Percentiles rank a stretch among this genome's conserved stretches.
phyloP scores from a whole-genome alignment of 2,329 filamentous ascomycete species.

The Camillea tinctor region DNA sequence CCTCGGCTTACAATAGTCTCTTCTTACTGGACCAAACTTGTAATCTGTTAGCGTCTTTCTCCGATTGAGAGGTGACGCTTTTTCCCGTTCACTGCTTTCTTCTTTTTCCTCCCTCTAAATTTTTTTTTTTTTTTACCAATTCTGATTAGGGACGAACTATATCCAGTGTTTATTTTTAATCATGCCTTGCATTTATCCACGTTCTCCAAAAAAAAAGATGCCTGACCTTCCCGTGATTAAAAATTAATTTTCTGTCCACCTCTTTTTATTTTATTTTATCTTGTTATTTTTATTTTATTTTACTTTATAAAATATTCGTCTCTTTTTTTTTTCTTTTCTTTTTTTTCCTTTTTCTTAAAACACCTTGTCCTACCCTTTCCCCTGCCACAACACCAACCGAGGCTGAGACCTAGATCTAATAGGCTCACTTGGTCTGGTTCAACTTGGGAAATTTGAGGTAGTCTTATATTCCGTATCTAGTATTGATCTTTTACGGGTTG shows the following conservation, averaged over 20 bases:
- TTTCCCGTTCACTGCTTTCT: slow-evolving; percentile 12
- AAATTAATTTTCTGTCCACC: slow-evolving; percentile 4
- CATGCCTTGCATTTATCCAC: slow-evolving; percentile 7
- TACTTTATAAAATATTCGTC: not conserved
- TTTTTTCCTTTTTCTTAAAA: not conserved
- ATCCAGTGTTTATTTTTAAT: slow-evolving; percentile 12
- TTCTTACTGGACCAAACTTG: slow-evolving; percentile 22
- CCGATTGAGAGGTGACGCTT: slow-evolving; percentile 18
- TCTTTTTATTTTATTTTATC: slow-evolving; percentile 6
- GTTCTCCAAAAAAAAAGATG: not conserved
- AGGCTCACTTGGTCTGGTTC: slow-evolving; percentile 10
- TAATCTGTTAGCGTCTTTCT: slow-evolving; percentile 21
- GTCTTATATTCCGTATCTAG: not conserved
- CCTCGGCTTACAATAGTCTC: slow-evolving; percentile 22
- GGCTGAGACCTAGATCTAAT: not conserved
- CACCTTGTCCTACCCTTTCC: too few species aligned
- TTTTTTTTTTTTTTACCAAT: not conserved
- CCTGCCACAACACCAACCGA: not conserved
- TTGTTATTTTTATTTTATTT: too few species aligned
- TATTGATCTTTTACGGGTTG: not conserved
- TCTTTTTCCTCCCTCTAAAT: slow-evolving; percentile 15
- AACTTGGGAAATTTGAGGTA: slow-evolving; percentile 1
- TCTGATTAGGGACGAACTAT: not conserved
- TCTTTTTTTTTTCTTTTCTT: not conserved
- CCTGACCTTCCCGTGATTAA: not conserved